phyloP scores from a whole-genome alignment of 148 eudicot genomes.

The Cornus suecica region DNA sequence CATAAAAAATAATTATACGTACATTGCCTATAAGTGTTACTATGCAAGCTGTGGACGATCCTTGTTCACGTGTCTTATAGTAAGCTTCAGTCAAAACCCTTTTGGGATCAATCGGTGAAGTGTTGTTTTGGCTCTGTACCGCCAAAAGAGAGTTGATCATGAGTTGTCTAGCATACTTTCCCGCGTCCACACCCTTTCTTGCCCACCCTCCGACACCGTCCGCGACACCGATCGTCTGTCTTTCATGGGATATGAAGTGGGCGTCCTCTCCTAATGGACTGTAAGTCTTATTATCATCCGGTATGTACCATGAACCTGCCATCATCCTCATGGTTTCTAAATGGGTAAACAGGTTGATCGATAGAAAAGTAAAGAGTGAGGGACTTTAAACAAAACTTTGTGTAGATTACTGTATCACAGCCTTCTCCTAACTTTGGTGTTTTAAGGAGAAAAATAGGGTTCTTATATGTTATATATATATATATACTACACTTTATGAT shows the following conservation, averaged over 20 bases:
- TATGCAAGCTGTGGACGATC: constrained; percentile 9
- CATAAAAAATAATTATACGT: background rate
- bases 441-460: too few species aligned
- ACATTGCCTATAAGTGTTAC: constrained; percentile 3
- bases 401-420: too few species aligned
- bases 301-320: background rate
- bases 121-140: background rate
- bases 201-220: constrained; percentile 16
- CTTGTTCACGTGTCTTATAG: background rate
- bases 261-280: constrained; percentile 8
- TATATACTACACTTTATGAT: too few species aligned
- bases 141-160: background rate
- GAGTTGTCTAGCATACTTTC: constrained; percentile 3
- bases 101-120: background rate
- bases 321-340: background rate
- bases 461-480: too few species aligned
- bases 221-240: constrained; percentile 1
- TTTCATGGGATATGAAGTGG: background rate
- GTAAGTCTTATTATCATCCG: background rate
- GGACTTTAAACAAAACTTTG: too few species aligned
- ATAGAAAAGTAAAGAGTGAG: too few species aligned
- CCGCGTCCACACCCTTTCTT: constrained; percentile 7
- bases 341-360: too few species aligned
- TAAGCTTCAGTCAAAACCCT: constrained; percentile 1
- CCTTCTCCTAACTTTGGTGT: too few species aligned